Percentiles rank a stretch among this genome's conserved stretches.
Conservation (phyloP, 2,329 filamentous ascomycete species). For the Leptodontidium sp. region DNA sequence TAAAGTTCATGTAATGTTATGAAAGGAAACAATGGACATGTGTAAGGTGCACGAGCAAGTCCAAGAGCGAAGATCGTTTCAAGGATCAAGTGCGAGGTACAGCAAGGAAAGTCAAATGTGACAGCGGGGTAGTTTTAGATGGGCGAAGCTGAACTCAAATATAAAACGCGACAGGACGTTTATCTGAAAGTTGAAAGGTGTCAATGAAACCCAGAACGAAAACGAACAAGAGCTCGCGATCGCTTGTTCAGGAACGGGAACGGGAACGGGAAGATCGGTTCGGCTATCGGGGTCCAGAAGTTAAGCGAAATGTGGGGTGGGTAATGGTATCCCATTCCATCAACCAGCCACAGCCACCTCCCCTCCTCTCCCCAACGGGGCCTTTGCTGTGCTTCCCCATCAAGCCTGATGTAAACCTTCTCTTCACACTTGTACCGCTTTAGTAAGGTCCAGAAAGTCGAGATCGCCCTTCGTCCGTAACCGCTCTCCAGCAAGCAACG, state of each 20-base stretch:
- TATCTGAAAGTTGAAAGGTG: neutral
- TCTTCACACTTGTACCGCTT: neutral
- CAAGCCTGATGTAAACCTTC: neutral
- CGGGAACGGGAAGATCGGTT: conserved; percentile 3
- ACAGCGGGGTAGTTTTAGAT: conserved; percentile 4
- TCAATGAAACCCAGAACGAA: neutral
- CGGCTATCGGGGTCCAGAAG: conserved; percentile 2
- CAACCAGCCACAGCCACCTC: too few species aligned
- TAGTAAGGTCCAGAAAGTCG: neutral
- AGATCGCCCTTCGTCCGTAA: neutral
- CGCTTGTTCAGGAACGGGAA: neutral
- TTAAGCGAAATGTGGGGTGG: conserved; percentile 28
- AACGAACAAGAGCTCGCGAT: neutral
- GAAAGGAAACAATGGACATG: conserved; percentile 9
- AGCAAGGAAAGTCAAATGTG: conserved; percentile 3
- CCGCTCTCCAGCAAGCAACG: neutral
- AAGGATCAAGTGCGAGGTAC: neutral
- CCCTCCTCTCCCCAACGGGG: neutral
- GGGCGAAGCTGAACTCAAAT: neutral
- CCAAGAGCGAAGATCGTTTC: conserved; percentile 1
- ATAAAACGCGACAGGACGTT: neutral
- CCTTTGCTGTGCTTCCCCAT: neutral
- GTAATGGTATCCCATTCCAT: too few species aligned
- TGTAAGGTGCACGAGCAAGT: conserved; percentile 10
- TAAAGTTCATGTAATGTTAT: too few species aligned